phyloP scores from a whole-genome alignment of 106 monocot genomes.

The Alisma plantagoaquatica region DNA sequence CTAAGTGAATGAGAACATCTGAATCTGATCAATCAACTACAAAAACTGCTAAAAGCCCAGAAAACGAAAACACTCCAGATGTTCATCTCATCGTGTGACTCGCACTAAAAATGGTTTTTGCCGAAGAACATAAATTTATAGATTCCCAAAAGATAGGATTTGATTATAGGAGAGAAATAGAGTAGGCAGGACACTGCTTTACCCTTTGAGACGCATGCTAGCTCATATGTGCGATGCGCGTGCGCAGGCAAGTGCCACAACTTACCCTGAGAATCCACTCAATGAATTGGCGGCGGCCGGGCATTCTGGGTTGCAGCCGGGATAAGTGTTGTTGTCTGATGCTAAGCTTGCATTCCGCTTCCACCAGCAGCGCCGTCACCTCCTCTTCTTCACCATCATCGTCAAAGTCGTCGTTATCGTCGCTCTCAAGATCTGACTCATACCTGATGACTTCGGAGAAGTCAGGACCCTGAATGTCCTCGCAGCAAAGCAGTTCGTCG shows the following conservation, averaged over 20 bases:
- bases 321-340: conserved; percentile 10
- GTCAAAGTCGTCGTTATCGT: too few species aligned
- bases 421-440: neutral
- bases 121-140: neutral
- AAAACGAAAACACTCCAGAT: neutral
- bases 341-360: conserved; percentile 16
- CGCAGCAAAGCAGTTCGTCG: conserved; percentile 34
- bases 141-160: neutral
- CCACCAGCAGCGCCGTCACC: conserved; percentile 27
- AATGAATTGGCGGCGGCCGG: conserved; percentile 21
- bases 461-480: conserved; percentile 25
- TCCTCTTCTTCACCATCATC: conserved; percentile 5
- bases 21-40: neutral
- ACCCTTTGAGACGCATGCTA: too few species aligned
- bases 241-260: neutral
- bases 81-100: too few species aligned
- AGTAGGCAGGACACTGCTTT: too few species aligned
- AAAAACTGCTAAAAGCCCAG: neutral
- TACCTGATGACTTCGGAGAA: conserved; percentile 6
- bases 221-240: too few species aligned
- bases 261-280: conserved; percentile 48
- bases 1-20: too few species aligned
- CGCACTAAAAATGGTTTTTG: too few species aligned
- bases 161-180: neutral
- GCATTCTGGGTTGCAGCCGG: conserved; percentile 19